Conservation (phyloP, 768 basidiomycete species). For the Suillus brevipes region DNA sequence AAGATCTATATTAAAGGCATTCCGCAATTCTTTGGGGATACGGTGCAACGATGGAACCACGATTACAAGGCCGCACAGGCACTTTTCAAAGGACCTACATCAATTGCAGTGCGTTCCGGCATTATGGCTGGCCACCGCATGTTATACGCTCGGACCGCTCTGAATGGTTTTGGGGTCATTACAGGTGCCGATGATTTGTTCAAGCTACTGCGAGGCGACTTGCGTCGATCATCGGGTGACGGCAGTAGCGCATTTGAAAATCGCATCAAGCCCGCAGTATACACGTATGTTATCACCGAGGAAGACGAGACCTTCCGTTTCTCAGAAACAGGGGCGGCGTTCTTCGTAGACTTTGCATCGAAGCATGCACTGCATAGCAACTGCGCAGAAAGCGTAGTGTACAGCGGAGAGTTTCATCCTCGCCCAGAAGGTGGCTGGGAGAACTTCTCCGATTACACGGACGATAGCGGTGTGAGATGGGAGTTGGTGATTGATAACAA, state of each 20-base stretch:
- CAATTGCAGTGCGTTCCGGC: conserved; percentile 62
- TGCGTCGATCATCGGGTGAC: conserved; percentile 14
- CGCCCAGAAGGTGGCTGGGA: conserved; percentile 70
- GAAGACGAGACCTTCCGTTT: conserved; percentile 79
- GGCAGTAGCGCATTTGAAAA: conserved; percentile 26
- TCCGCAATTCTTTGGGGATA: conserved; percentile 57
- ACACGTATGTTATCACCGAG: conserved; percentile 80
- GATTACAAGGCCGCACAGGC: conserved; percentile 68
- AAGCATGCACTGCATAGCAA: conserved; percentile 87
- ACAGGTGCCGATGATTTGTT: conserved; percentile 47
- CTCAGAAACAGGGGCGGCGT: conserved; percentile 84
- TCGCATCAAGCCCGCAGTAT: conserved; percentile 78
- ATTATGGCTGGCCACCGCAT: conserved; percentile 74
- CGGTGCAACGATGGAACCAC: conserved; percentile 64
- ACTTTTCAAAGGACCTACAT: conserved; percentile 64
- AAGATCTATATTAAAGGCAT: conserved; percentile 66
- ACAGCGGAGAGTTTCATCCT: conserved; percentile 79
- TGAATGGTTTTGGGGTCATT: conserved; percentile 64
- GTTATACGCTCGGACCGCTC: conserved; percentile 68
- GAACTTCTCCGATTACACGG: conserved; percentile 52
- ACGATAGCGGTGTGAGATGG: conserved; percentile 64
- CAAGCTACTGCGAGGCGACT: conserved; percentile 50
- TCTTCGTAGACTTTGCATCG: conserved; percentile 83
- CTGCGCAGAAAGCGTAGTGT: conserved; percentile 64
- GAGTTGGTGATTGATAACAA: conserved; percentile 87